Percentiles rank a stretch among this genome's conserved stretches.
Evolutionary conservation across 768 basidiomycete genomes (phyloP).

Genomic region (Leccinum subgranulosum): DNA sequence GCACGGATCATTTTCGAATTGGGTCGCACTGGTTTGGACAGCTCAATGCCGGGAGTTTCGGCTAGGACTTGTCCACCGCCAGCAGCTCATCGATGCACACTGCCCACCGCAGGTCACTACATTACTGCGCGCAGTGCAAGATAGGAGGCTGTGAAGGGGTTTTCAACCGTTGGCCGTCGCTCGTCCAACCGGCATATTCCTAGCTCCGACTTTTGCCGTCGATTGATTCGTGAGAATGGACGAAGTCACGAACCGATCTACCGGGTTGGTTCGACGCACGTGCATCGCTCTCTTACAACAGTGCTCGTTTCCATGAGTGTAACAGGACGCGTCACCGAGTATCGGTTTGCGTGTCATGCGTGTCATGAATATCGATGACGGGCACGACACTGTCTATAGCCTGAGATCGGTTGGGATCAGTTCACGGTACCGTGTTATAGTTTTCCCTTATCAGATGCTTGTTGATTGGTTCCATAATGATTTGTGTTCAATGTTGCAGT

Average conservation of each 20-base stretch:
- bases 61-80: neutral
- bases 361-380: neutral
- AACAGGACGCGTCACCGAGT: neutral
- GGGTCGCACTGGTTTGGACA: conserved; percentile 6
- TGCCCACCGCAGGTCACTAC: neutral
- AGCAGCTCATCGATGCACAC: neutral
- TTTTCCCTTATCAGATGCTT: neutral
- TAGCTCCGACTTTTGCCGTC: neutral
- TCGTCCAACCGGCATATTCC: neutral
- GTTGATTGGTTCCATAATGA: neutral
- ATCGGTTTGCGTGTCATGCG: neutral
- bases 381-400: neutral
- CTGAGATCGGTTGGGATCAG: neutral
- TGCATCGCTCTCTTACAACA: neutral
- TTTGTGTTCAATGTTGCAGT: neutral
- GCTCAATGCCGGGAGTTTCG: neutral
- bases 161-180: neutral
- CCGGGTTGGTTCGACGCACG: neutral
- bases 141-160: neutral
- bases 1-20: neutral
- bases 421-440: neutral
- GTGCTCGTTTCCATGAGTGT: neutral
- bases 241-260: neutral
- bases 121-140: neutral
- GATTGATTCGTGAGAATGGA: neutral